Percentiles rank a stretch among this genome's conserved stretches.
These are phyloP conservation scores for Melanomma pulvis-pyrius DNA, from an alignment of 495 filamentous ascomycete species.

Conservation along the genomic window DNA sequence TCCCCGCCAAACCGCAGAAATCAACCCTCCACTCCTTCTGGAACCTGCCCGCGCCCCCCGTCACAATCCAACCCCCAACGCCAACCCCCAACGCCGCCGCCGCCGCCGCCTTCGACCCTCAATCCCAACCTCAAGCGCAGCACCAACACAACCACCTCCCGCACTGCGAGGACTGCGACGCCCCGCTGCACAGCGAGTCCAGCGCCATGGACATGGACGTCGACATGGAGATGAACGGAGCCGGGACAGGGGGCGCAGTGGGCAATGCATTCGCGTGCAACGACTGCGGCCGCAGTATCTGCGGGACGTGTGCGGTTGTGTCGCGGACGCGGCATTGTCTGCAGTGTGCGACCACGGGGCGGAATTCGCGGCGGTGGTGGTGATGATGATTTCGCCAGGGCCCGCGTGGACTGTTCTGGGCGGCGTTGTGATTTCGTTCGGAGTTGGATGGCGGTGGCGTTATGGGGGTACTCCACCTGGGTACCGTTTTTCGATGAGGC, in stretches of 20 bases:
- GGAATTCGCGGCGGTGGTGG: constrained; percentile 23
- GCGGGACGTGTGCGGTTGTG: constrained; percentile 38
- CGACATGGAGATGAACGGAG: constrained; percentile 32
- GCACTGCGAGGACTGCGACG: constrained; percentile 46
- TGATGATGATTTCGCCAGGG: not conserved
- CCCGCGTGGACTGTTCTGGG: not conserved
- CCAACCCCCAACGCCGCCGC: not conserved
- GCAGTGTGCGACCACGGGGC: constrained; percentile 26
- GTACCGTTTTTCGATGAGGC: not conserved
- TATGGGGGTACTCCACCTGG: not conserved
- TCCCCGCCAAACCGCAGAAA: constrained; percentile 29
- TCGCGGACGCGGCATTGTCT: constrained; percentile 27
- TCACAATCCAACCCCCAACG: not conserved
- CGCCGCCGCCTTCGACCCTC: not conserved
- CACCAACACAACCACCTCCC: constrained; percentile 3
- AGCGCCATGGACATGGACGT: constrained; percentile 32
- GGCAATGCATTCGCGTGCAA: constrained; percentile 18
- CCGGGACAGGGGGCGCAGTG: not conserved
- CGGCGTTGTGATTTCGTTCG: not conserved
- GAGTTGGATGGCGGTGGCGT: not conserved
- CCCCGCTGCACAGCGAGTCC: constrained; percentile 6
- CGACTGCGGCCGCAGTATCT: constrained; percentile 31
- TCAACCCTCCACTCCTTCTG: constrained; percentile 48
- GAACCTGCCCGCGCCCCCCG: constrained; percentile 37
- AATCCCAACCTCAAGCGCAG: not conserved